Percentiles rank a stretch among this genome's conserved stretches.
These are phyloP conservation scores for Pyrus bretschneideri DNA, from an alignment of 306 rosid genomes.

Conservation along the genomic window DNA sequence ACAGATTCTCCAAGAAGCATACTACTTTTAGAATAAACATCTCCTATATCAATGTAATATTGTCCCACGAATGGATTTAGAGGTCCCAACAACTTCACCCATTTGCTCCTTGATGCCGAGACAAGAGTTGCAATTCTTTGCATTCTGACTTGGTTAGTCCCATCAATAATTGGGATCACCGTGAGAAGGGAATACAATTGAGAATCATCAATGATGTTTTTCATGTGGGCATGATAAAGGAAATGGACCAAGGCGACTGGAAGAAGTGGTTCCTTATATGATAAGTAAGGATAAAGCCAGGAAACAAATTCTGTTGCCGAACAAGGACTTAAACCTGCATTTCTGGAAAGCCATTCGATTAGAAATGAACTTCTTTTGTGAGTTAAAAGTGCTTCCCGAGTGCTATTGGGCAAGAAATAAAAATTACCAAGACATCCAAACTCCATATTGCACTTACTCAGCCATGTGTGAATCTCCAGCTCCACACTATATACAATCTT, in stretches of 20 bases:
- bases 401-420: background rate
- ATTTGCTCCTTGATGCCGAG: slow-evolving; percentile 4
- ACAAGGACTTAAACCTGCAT: background rate
- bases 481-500: background rate
- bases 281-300: background rate
- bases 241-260: background rate
- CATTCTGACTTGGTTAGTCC: slow-evolving; percentile 1
- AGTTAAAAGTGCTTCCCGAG: background rate
- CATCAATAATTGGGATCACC: slow-evolving; percentile 1
- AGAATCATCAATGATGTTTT: background rate
- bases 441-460: slow-evolving; percentile 7
- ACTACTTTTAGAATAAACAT: background rate
- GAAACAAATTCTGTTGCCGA: background rate
- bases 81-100: slow-evolving; percentile 9
- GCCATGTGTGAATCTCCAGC: slow-evolving; percentile 8
- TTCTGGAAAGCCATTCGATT: background rate
- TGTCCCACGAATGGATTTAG: background rate
- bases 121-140: background rate
- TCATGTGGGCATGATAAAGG: background rate
- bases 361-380: background rate
- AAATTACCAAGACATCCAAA: background rate
- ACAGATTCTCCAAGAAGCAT: background rate
- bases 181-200: background rate
- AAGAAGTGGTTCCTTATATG: background rate
- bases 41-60: background rate